A percentile compares a stretch with the other conserved stretches of the same genome.
Conservation (phyloP, 2,329 filamentous ascomycete species). For the Cladosporium phlei region DNA sequence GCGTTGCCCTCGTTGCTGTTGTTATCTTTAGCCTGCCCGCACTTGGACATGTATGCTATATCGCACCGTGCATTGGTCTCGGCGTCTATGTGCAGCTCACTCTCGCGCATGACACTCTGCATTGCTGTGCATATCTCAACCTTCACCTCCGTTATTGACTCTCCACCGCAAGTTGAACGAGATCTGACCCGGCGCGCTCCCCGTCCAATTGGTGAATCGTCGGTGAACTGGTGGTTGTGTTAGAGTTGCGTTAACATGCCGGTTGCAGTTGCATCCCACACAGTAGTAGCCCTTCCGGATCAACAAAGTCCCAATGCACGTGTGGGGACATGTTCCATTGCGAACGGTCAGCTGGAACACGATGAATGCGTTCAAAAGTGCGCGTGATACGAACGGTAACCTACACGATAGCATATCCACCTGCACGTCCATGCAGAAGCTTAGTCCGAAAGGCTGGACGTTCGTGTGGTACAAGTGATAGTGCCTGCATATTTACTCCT, state of each 20-base stretch:
- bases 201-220: too few species aligned
- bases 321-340: too few species aligned
- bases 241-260: not conserved
- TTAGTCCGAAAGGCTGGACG: too few species aligned
- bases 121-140: not conserved
- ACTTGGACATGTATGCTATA: not conserved
- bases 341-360: too few species aligned
- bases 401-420: not conserved
- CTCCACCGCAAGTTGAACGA: too few species aligned
- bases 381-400: not conserved
- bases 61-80: constrained; percentile 6
- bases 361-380: not conserved
- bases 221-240: not conserved
- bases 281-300: too few species aligned
- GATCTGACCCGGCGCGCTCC: too few species aligned
- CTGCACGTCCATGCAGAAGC: too few species aligned
- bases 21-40: constrained; percentile 10
- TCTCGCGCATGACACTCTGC: constrained; percentile 2
- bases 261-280: too few species aligned
- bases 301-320: too few species aligned
- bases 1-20: not conserved
- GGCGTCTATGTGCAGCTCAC: constrained; percentile 12
- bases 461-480: not conserved
- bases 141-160: too few species aligned
- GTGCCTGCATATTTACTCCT: constrained; percentile 10